A percentile compares a stretch with the other conserved stretches of the same genome.
These are phyloP conservation scores for Cercospora sesami DNA, from an alignment of 2,329 filamentous ascomycete species.

Conservation along the genomic window DNA sequence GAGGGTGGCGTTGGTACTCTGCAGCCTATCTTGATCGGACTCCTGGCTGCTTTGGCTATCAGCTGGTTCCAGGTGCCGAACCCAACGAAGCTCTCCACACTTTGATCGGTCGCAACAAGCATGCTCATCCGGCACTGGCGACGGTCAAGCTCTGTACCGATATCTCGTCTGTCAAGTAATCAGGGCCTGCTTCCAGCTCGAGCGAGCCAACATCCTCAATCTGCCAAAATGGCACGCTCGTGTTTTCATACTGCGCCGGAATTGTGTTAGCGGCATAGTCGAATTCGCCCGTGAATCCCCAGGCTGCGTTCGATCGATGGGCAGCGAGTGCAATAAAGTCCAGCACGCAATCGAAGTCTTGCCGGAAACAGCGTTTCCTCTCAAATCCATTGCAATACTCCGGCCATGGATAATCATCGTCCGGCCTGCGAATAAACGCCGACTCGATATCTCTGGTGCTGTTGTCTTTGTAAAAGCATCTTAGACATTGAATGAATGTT, in stretches of 20 bases:
- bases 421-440: background rate
- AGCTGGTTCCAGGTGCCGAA: conserved; percentile 25
- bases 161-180: background rate
- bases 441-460: background rate
- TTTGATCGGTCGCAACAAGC: background rate
- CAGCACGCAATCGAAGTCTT: background rate
- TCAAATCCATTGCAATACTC: background rate
- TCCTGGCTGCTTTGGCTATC: conserved; percentile 45
- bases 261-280: background rate
- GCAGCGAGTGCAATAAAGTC: background rate
- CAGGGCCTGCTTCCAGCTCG: background rate
- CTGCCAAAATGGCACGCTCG: background rate
- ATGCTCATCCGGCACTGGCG: background rate
- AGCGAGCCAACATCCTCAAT: background rate
- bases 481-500: background rate
- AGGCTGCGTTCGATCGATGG: background rate
- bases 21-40: conserved; percentile 54
- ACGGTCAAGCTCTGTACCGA: background rate
- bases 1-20: conserved; percentile 50
- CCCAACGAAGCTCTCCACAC: conserved; percentile 10
- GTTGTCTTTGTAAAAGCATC: background rate
- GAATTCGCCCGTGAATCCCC: background rate
- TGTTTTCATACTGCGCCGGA: background rate
- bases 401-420: background rate
- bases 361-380: background rate